Base-by-base conservation (phyloP, 2,329 filamentous ascomycete genomes). In the Aspergillus piperis region DNA sequence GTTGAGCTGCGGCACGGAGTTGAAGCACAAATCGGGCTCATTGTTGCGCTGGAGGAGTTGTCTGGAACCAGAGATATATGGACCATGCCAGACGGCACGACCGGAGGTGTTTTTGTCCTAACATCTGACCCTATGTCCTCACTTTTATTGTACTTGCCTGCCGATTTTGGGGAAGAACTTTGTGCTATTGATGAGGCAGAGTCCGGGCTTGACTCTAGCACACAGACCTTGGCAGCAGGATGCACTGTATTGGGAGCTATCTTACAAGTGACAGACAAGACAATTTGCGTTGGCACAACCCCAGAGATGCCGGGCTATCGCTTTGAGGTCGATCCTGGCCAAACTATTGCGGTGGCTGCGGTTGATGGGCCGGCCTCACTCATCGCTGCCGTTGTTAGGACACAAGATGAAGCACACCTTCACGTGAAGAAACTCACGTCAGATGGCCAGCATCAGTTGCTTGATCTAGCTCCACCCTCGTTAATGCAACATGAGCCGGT, bases 1-100 rank as follows among this genome's bases (percentile, higher is more conserved):
- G 85, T 86, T 3, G 89, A 94, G 69, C 81, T 91, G 62, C 84
- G 89, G 63, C 81, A 86, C 72, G 90, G 91, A 3, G 77, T 91
- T 27, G 86, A 90, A 68, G 90, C 89, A 17, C 86, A 84, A 58
- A 85, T 91, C 64, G 86, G 84, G 10, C 68, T 76, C 51, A 70
- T 74, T 2, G 74, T 78, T 55, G 69, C 74, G 13, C 67, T 78
- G 39, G 77, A 78, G 53, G 76, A 79, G 59, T 63, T 78, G 5
- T 70, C 71, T 11, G 74, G 74, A 42, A 73, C 81, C 3, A 68
- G 75, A 50, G 74, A 75, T 38, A 70, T 83, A 63, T 83, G 80
- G 80, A 72, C 74, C 36, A 70, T 82, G 60, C 67, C 77, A 23
- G 72, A 77, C 58, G 49, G 64, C 48, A 59, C 59, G 53, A 71